A percentile compares a stretch with the other conserved stretches of the same genome.
Conservation (phyloP, 306 rosid species). For the Pachyrhizus erosus region DNA sequence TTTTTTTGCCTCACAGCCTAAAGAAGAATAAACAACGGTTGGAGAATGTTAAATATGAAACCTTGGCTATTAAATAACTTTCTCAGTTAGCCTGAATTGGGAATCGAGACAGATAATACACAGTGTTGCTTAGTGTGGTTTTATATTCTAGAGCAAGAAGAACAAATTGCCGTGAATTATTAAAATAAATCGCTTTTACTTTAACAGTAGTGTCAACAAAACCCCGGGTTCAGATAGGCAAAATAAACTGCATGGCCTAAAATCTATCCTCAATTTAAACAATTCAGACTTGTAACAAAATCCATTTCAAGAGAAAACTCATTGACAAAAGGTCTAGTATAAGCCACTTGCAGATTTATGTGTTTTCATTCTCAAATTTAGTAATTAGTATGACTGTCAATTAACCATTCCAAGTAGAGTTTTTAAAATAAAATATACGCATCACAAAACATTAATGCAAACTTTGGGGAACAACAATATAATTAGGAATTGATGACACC, state of each 20-base stretch:
- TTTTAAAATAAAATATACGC: slow-evolving; percentile 34
- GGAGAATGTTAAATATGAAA: not conserved
- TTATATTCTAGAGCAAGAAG: not conserved
- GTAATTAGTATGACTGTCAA: slow-evolving; percentile 20
- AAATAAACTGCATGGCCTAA: not conserved
- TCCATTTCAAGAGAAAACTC: slow-evolving; percentile 3
- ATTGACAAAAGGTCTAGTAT: slow-evolving; percentile 22
- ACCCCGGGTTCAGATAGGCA: slow-evolving; percentile 26
- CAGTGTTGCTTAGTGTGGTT: not conserved
- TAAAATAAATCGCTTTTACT: slow-evolving; percentile 11
- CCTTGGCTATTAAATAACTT: slow-evolving; percentile 14
- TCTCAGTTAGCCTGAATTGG: slow-evolving; percentile 35
- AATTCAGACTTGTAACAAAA: slow-evolving; percentile 12
- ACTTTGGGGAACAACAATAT: slow-evolving; percentile 30
- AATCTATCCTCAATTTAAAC: slow-evolving; percentile 5
- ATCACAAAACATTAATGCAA: slow-evolving; percentile 14
- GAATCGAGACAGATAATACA: slow-evolving; percentile 8
- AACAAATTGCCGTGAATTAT: not conserved
- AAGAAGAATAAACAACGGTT: slow-evolving; percentile 39
- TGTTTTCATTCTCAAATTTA: slow-evolving; percentile 13
- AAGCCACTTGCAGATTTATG: not conserved
- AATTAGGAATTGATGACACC: slow-evolving; percentile 1
- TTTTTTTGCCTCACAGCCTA: slow-evolving; percentile 72
- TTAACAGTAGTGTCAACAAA: not conserved
- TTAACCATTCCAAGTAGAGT: slow-evolving; percentile 33